A percentile compares a stretch with the other conserved stretches of the same genome.
phyloP scores from a whole-genome alignment of 1,139 yeast genomes.

The Neolecta irregularis region DNA sequence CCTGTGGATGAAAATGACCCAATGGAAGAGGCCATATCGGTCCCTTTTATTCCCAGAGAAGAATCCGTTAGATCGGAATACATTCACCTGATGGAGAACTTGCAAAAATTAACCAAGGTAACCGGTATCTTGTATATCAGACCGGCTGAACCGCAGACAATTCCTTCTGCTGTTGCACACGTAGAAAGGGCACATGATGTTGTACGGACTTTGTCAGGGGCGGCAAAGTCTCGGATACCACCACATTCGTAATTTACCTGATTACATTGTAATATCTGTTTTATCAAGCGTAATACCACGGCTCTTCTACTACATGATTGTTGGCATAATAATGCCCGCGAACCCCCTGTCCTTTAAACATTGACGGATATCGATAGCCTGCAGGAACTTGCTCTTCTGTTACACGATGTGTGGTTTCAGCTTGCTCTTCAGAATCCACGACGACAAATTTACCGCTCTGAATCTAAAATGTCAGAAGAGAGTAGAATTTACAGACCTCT shows the following conservation, averaged over 20 bases:
- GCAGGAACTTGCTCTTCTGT: conserved; percentile 43
- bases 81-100: no score
- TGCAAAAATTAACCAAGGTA: neutral
- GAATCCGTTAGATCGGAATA: no score
- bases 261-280: no score
- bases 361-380: conserved; percentile 61
- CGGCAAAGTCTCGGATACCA: no score
- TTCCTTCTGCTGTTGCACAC: no score
- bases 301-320: conserved; percentile 73
- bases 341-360: conserved; percentile 83
- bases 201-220: no score
- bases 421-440: neutral
- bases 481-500: no score
- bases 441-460: conserved; percentile 84
- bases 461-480: no score
- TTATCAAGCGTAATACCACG: conserved; percentile 21
- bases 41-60: no score
- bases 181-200: no score
- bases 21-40: neutral
- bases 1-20: neutral
- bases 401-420: conserved; percentile 37
- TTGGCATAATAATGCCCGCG: conserved; percentile 62
- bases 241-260: conserved; percentile 25
- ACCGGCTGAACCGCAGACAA: conserved; percentile 1
- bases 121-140: neutral